Evolutionary conservation across 345 rosid genomes (phyloP), one percentile per base, ranked within the genome.

Genomic region (Brassica carinata): DNA sequence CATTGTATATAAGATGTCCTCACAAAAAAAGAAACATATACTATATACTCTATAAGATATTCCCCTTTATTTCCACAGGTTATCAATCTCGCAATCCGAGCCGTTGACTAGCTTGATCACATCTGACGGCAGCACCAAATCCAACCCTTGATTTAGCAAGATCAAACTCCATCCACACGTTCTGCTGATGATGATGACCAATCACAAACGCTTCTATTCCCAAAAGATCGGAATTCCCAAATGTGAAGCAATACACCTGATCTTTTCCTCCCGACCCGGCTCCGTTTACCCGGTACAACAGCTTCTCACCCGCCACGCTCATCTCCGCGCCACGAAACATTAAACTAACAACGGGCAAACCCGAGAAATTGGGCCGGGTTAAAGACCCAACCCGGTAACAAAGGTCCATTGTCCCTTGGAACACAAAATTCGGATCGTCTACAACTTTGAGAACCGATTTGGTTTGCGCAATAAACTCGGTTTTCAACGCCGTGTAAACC

Each of bases 81-180:
- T 7, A 63, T 77, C 71, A 77, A 62, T 59, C 81, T 72, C 36
- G 55, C 34, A 40, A 81, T 76, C 91, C 87, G 1, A 89, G 82
- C 77, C 79, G 83, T 82, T 87, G 88, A 84, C 90, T 70, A 0
- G 90, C 92, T 14, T 79, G 61, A 83, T 92, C 97, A 79, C 97
- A 92, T 71, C 90, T 82, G 17, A 88, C 76, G 67, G 85, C 84
- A 30, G 87, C 88, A 15, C 88, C 87, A 53, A 92, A 83, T 19
- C 97, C 97, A 63, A 92, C 89, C 87, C 97, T 92, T 31, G 94
- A 92, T 3, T 84, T 87, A 4, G 78, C 87, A 4, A 92, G 68
- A 86, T 92, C 97, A 81, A 85, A 92, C 85, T 92, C 97, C 90
- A 92, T 81, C 97, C 97, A 92, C 72, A 90, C 84, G 81, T 92